phyloP scores from a whole-genome alignment of 352 stramenopile genomes.

The Hyaloperonospora arabidopsidis region DNA sequence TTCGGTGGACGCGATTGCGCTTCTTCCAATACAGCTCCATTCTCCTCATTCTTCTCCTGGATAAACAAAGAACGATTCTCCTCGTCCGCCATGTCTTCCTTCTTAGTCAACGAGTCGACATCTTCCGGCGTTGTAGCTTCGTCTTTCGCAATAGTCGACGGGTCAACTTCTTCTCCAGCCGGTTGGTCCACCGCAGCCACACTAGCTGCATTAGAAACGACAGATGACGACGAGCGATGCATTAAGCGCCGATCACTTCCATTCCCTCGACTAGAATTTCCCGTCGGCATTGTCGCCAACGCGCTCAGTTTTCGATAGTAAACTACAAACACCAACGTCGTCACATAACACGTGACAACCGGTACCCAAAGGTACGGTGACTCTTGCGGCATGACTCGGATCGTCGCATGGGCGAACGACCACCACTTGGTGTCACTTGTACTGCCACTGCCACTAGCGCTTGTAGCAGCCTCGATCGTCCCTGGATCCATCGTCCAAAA shows the following conservation, averaged over 20 bases:
- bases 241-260: slow-evolving; percentile 10
- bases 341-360: slow-evolving; percentile 67
- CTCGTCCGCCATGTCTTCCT: slow-evolving; percentile 9
- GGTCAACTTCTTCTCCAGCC: slow-evolving; percentile 16
- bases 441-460: slow-evolving; percentile 8
- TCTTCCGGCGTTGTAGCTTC: slow-evolving; percentile 12
- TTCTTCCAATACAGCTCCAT: slow-evolving; percentile 7
- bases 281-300: slow-evolving; percentile 50
- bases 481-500: slow-evolving; percentile 8
- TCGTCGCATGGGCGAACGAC: slow-evolving; percentile 74
- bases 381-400: slow-evolving; percentile 67
- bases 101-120: slow-evolving; percentile 5
- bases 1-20: slow-evolving; percentile 14
- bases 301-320: slow-evolving; percentile 63
- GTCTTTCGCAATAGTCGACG: slow-evolving; percentile 1
- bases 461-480: background rate
- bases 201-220: slow-evolving; percentile 24
- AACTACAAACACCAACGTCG: slow-evolving; percentile 62
- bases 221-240: slow-evolving; percentile 22
- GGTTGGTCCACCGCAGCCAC: slow-evolving; percentile 12
- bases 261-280: slow-evolving; percentile 5
- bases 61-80: slow-evolving; percentile 19
- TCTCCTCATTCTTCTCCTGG: slow-evolving; percentile 18
- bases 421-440: slow-evolving; percentile 50
- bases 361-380: slow-evolving; percentile 74